Evolutionary conservation across 2,329 filamentous ascomycete species (phyloP), one percentile per base, ranked within the genome.

Genomic region (Macrophomina tecta): DNA sequence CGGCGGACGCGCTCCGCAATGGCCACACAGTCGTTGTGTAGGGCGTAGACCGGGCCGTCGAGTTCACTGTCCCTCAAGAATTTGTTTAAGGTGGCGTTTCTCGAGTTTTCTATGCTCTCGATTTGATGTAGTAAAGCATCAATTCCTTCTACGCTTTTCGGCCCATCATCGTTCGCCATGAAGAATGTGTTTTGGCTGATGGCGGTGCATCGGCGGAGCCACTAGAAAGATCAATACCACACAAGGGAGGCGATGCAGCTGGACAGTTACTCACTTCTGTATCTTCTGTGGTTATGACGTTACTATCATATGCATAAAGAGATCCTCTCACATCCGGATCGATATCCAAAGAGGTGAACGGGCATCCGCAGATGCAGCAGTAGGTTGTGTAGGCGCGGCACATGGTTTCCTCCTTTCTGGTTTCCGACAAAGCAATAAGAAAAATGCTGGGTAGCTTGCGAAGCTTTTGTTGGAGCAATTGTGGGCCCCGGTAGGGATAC

Each of bases 281-380:
- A 28, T 64, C 61, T 32, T 64, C 48, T 3, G 28, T 23, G 2
- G 46, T 40, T 4, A 64, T 2, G 2, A 64, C 12, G 14, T 38
- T 36, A 16, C 7, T 5, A 34, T 64, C 61, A 12, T 64, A 64
- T 9, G 61, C 52, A 34, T 64, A 53, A 1, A 32, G 61, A n/a
- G 61, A 64, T 7, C 36, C 48, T 36, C 48, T 38, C 6, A 46
- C 16, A n/a, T 52, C 49, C n/a, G 36, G 48, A 32, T 64, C 46
- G 9, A 52, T 40, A 30, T 51, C 58, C 58, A 49, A 32, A 8
- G 42, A n/a, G 45, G 48, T 45, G 14, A 64, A 53, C n/a, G 61
- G 61, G 8, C 48, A 52, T 52, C 61, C 61, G 49, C 61, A 64
- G 48, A 64, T 45, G 61, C 61, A 52, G 61, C 61, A 64, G 48